Evolutionary conservation across 1,139 yeast genomes (phyloP).

Genomic region (Chernovozyma aurita): DNA sequence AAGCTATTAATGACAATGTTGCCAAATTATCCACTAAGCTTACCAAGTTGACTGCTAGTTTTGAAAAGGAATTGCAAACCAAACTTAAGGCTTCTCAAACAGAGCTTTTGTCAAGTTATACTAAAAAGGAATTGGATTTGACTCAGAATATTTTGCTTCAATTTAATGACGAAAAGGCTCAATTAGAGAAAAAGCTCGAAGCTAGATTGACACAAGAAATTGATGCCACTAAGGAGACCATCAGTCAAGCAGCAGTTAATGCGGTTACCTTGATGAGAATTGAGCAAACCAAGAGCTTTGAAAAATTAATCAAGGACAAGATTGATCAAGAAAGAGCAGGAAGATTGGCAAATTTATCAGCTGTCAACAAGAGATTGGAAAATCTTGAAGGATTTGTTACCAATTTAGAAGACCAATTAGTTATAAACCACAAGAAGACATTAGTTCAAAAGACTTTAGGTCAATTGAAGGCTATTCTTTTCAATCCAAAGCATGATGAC

Average conservation of each 20-base stretch:
- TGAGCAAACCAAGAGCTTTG: constrained; percentile 69
- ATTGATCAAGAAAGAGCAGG: constrained; percentile 81
- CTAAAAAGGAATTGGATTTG: constrained; percentile 49
- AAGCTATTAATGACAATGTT: constrained; percentile 29
- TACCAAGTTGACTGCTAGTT: constrained; percentile 32
- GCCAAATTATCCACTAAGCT: constrained; percentile 29
- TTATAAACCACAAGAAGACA: constrained; percentile 51
- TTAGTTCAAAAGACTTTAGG: constrained; percentile 54
- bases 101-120: constrained; percentile 53
- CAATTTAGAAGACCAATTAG: constrained; percentile 54
- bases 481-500: constrained; percentile 18
- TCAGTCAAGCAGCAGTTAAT: constrained; percentile 72
- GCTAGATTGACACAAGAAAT: constrained; percentile 61
- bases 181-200: constrained; percentile 61
- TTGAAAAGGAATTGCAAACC: constrained; percentile 38
- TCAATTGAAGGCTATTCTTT: constrained; percentile 48
- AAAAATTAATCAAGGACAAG: constrained; percentile 55
- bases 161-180: constrained; percentile 50
- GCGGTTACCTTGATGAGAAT: constrained; percentile 68
- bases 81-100: constrained; percentile 40
- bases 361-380: constrained; percentile 53
- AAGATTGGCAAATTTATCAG: constrained; percentile 65
- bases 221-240: constrained; percentile 62
- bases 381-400: constrained; percentile 57
- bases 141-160: constrained; percentile 47